Conservation (phyloP, 1,284 basidiomycete genomes). For the Papiliotrema laurentii region DNA sequence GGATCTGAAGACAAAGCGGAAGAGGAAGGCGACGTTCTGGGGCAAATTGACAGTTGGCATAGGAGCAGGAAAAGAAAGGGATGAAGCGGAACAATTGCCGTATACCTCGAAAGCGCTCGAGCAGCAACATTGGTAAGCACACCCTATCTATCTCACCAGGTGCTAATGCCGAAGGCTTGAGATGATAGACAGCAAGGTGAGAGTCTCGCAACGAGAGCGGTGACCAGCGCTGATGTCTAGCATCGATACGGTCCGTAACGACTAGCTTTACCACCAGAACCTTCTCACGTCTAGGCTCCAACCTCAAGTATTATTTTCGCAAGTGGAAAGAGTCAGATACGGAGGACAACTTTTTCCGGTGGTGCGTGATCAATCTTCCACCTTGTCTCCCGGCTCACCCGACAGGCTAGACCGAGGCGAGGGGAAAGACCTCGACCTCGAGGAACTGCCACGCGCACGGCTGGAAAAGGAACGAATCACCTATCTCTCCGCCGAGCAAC, state of each 20-base stretch:
- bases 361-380: constrained; percentile 46
- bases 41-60: constrained; percentile 18
- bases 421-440: constrained; percentile 61
- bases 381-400: background rate
- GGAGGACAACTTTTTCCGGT: constrained; percentile 66
- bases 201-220: constrained; percentile 50
- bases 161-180: constrained; percentile 54
- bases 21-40: constrained; percentile 23
- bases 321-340: constrained; percentile 63
- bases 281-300: constrained; percentile 12
- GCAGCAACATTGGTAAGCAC: constrained; percentile 34
- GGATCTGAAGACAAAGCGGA: constrained; percentile 8
- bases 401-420: constrained; percentile 65
- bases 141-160: background rate
- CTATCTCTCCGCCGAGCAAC: constrained; percentile 64
- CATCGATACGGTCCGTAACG: constrained; percentile 24
- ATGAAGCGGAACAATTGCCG: constrained; percentile 23
- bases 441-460: constrained; percentile 62
- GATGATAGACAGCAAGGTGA: constrained; percentile 64
- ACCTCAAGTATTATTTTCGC: constrained; percentile 58
- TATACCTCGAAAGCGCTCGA: constrained; percentile 32
- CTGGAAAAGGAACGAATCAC: constrained; percentile 60
- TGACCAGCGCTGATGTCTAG: constrained; percentile 1
- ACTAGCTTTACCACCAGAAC: background rate
- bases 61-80: constrained; percentile 16